Evolutionary conservation across 441 rosid species (phyloP), one percentile per base, ranked within the genome.

Genomic region (Dalechampia spathulata): DNA sequence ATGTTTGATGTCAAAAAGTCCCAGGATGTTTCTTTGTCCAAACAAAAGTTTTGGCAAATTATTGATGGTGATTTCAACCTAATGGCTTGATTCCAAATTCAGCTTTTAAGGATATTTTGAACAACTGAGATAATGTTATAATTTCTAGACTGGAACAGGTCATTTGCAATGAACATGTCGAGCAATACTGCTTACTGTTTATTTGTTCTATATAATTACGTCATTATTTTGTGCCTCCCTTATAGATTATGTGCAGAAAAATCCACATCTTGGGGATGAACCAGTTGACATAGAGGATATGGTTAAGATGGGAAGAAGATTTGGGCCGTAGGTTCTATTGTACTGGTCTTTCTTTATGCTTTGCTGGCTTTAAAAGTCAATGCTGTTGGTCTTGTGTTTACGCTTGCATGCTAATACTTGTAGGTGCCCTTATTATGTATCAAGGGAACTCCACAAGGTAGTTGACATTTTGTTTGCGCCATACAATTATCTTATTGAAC

Each of bases 221-320:
- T 37, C 17, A 61, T 58, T 32, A 39, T 25, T 59, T 16, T 66
- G 22, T 63, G 50, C 53, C 59, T 73, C 45, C 67, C 14, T 58
- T 78, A 68, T 74, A 93, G 97, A 85, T 19, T 83, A 68, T 54
- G 56, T 89, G 82, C 79, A 75, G 79, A 52, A 49, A 42, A 93
- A 87, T 79, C 80, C 91, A 57, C 77, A 77, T 55, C 75, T 87
- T 38, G 97, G 97, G 36, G 91, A 87, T 16, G 96, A 85, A 58
- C 99, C 99, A 28, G 47, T 85, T 53, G 97, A 90, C 85, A 90
- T 93, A 43, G 99, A 93, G 83, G 99, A 93, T 74, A 76, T 90
- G 83, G 79, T 81, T 65, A 81, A 71, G 53, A 77, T 90, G 60
- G 99, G 99, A 52, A 80, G 73, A 79, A 75, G 56, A 67, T 75